Conservation (phyloP, 2,329 filamentous ascomycete genomes). For the Paecilomyces sp. region DNA sequence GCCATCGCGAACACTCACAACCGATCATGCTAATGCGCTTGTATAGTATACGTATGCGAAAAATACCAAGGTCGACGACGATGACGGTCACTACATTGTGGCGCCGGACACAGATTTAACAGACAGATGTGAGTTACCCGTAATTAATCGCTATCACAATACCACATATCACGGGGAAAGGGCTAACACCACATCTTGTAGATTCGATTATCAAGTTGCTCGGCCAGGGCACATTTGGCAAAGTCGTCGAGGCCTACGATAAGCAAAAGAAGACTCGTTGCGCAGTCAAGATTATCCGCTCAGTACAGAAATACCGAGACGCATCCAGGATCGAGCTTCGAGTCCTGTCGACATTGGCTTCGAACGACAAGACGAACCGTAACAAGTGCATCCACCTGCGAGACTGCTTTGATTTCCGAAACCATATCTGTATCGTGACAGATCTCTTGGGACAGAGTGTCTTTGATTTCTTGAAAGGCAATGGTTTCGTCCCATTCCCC, state of each 20-base stretch:
- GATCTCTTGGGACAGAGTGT: constrained; percentile 85
- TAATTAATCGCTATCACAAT: neutral
- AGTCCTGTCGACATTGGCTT: constrained; percentile 83
- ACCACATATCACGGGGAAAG: neutral
- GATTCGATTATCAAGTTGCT: constrained; percentile 85
- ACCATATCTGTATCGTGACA: constrained; percentile 85
- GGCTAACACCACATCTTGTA: constrained; percentile 32
- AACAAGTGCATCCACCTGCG: constrained; percentile 95
- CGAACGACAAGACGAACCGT: constrained; percentile 83
- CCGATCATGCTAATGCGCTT: constrained; percentile 2
- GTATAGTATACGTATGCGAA: constrained; percentile 40
- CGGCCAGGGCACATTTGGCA: constrained; percentile 95
- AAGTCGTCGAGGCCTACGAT: constrained; percentile 91
- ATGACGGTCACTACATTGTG: constrained; percentile 95
- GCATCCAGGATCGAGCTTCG: constrained; percentile 90
- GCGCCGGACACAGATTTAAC: constrained; percentile 79
- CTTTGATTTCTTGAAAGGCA: constrained; percentile 95
- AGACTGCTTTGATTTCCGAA: constrained; percentile 94
- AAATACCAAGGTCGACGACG: constrained; percentile 78
- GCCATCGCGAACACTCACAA: neutral
- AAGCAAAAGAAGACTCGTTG: constrained; percentile 69
- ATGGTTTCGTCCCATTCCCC: constrained; percentile 91
- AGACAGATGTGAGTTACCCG: constrained; percentile 66
- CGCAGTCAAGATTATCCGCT: constrained; percentile 96
- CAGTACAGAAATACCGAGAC: constrained; percentile 96